phyloP scores from a whole-genome alignment of 768 basidiomycete genomes.

The Pulveroboletus sp. region DNA sequence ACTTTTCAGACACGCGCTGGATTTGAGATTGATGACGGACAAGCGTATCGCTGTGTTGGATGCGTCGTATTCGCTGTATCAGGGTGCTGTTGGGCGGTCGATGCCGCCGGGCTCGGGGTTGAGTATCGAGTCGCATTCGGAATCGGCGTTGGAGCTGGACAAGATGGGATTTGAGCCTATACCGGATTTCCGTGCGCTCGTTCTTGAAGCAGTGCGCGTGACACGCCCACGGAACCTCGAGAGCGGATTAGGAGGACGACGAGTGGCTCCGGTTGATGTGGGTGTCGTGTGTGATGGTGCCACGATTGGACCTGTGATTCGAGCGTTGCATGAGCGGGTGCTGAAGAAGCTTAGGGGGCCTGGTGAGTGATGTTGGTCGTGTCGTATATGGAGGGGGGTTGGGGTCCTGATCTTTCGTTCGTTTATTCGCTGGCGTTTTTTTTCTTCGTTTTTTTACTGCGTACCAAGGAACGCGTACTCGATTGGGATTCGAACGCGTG shows the following conservation, averaged over 20 bases:
- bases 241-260: constrained; percentile 22
- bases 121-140: not conserved
- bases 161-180: constrained; percentile 54
- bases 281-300: constrained; percentile 60
- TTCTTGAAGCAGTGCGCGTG: constrained; percentile 46
- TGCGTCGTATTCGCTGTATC: constrained; percentile 61
- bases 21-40: constrained; percentile 71
- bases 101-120: not conserved
- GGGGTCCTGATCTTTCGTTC: no score
- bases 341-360: constrained; percentile 23
- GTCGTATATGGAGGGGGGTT: no score
- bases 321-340: constrained; percentile 51
- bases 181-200: constrained; percentile 52
- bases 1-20: constrained; percentile 69
- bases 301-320: constrained; percentile 45
- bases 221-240: constrained; percentile 13
- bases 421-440: no score
- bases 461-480: no score
- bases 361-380: constrained; percentile 10
- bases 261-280: constrained; percentile 55
- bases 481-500: no score
- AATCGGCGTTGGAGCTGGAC: not conserved
- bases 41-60: constrained; percentile 73
- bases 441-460: no score
- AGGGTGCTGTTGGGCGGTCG: not conserved